Base-by-base conservation (phyloP, 371 early-diverging fungal species). In the Mucor velutinosus region DNA sequence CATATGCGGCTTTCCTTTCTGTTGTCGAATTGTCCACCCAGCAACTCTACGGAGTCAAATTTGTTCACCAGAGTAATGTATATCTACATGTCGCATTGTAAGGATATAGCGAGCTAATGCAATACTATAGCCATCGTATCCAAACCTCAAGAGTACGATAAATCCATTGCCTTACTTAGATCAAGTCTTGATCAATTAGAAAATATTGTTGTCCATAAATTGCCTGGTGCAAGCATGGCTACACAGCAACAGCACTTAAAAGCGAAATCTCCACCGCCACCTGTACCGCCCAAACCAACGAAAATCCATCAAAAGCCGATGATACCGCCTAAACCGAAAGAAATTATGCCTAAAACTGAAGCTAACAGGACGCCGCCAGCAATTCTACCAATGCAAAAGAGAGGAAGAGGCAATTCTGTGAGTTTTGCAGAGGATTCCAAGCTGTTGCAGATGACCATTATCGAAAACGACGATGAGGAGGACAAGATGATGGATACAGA, bases 31-130 rank as follows among this genome's bases (percentile, higher is more conserved):
- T 70, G 33, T 64, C 79, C 14, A 73, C 74, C 7, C 66, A 76
- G 33, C 71, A 76, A 66, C 69, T 83, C 4, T 72, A 80, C 58
- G 71, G 66, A 12, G 79, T 78, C 30, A 76, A 76, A 43, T 83
- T 83, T 70, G 75, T 76, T 27, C 79, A 78, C 66, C 80, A 80
- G 62, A 77, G 83, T 83, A 77, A 75, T 74, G 57, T 15, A 14
- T 30, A 30, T 30, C 30, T 30, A 30, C 30, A 30, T 30, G 5
- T 30, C 30, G 30, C 30, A 30, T 30, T 30, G 30, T 17, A 7
- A 25, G 5, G 6, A 25, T 33, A n/a, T 10, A 37, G 11, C 45
- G 15, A 30, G 12, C 47, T 35, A 49, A 21, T 12, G 56, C 37
- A 11, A 25, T 61, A 3, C 33, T 58, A 45, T 49, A 81, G 82